Evolutionary conservation across 108 stramenopile species (phyloP).

Genomic region (Nitzschia sp.): DNA sequence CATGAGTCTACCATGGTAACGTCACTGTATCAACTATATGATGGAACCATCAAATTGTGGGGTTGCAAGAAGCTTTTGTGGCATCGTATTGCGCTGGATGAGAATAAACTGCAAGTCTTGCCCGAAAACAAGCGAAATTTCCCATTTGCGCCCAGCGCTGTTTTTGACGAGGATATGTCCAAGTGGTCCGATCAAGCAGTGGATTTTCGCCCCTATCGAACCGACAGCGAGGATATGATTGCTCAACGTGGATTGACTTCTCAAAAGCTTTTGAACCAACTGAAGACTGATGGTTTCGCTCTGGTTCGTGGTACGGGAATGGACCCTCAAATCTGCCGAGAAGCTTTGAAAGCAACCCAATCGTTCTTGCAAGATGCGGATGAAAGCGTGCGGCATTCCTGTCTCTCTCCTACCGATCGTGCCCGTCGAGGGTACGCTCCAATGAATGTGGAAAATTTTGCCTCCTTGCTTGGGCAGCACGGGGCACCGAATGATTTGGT

Average conservation of each 20-base stretch:
- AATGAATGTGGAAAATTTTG: slow-evolving; percentile 73
- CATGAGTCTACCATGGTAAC: slow-evolving; percentile 79
- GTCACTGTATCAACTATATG: slow-evolving; percentile 79
- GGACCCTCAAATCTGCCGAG: slow-evolving; percentile 34
- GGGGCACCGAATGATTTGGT: slow-evolving; percentile 73
- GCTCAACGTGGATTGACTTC: background rate
- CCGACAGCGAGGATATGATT: background rate
- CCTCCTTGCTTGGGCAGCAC: slow-evolving; percentile 53
- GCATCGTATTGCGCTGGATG: slow-evolving; percentile 72
- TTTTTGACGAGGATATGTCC: background rate
- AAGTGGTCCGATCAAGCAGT: slow-evolving; percentile 11
- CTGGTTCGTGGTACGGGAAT: slow-evolving; percentile 53
- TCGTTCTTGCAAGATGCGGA: slow-evolving; percentile 62
- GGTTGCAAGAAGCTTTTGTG: slow-evolving; percentile 78
- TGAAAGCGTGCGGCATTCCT: slow-evolving; percentile 66
- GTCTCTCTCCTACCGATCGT: slow-evolving; percentile 59
- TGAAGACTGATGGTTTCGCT: slow-evolving; percentile 57
- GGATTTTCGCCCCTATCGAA: slow-evolving; percentile 43
- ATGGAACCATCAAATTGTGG: slow-evolving; percentile 71
- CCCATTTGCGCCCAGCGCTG: slow-evolving; percentile 66
- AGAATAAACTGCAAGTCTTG: slow-evolving; percentile 62
- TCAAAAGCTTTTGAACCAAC: slow-evolving; percentile 27
- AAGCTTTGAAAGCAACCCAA: slow-evolving; percentile 50
- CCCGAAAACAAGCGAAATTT: slow-evolving; percentile 44
- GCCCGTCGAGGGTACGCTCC: slow-evolving; percentile 75